Evolutionary conservation across 1,284 basidiomycete genomes (phyloP), one percentile per base, ranked within the genome.

Genomic region (Mycosarcoma mackinlayi): DNA sequence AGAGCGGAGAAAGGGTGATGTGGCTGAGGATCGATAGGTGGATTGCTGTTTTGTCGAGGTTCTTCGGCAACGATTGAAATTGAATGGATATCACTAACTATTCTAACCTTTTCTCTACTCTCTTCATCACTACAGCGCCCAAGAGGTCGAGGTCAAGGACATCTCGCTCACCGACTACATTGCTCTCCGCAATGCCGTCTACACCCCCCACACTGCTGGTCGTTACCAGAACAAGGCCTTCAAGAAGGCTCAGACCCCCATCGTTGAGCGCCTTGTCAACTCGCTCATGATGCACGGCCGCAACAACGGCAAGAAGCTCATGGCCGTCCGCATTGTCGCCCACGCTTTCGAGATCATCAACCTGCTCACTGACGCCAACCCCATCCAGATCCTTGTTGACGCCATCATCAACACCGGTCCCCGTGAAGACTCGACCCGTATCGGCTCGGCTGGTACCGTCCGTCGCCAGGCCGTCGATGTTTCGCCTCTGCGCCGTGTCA

Each of bases 241-340:
- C 91, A 96, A 95, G 89, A 99, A 99, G 90, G 94, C 94, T 19
- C 93, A 96, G 86, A 98, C 98, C 95, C 96, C 96, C 83, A 96
- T 98, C 84, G 96, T 98, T 80, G 95, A 98, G 87, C 93, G 95
- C 83, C 88, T 98, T 79, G 95, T 98, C 76, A 95, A 98, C 89
- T 92, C 91, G 93, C 74, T 81, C 61, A 82, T 98, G 96, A 98
- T 98, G 95, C 97, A 98, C 88, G 96, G 96, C 77, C 94, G 96
- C 86, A 99, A 99, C 91, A 98, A 96, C 88, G 96, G 96, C 84
- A 98, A 98, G 89, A 98, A 98, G 87, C 90, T 98, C 85, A 88
- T 99, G 86, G 91, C 96, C 81, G 93, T 99, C 86, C 94, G 96
- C 86, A 99, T 99, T 82, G 96, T 99, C 81, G 92, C 94, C 71